Evolutionary conservation across 176 grass and related monocot genomes (phyloP), one percentile per base, ranked within the genome.

Genomic region (Saccharum spontaneum): DNA sequence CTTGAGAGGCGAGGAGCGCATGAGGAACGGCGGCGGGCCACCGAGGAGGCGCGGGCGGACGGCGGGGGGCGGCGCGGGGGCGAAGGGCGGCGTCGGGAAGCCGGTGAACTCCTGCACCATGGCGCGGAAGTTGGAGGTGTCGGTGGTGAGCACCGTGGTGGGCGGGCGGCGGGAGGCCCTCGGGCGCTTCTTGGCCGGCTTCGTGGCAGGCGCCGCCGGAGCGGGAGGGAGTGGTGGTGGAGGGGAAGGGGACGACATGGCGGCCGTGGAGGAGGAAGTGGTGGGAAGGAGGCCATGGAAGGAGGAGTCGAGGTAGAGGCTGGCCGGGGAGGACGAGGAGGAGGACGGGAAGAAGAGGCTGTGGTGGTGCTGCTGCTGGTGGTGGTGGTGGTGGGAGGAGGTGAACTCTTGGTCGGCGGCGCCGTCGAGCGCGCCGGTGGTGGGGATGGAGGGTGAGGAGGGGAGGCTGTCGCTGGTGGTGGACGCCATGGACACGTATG

Each of bases 71-170:
- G 73, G 80, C 15, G 86, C 66, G 20, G 84, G 80, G 24, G 89
- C 91, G 54, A 92, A 94, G 61, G 89, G 89, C 24, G 97, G 85
- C n/a, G 91, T 71, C 4, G 93, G 97, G 79, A 99, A 99, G 52
- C 97, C 97, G 22, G 97, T 99, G 90, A 99, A 99, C 94, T 99
- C 93, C 80, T 99, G 97, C 68, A 99, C 97, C 97, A 99, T 96
- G 88, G 94, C 91, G 62, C 93, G 97, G 81, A 99, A 99, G 83
- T 99, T 99, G 66, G 97, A 96, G 30, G 91, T 92, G 88, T 99
- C 91, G 10, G 97, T 99, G 75, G 84, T 91, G 82, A 99, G 79
- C 16, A 99, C 97, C 4, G 97, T 99, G 50, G 97, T 99, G 82
- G 91, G 91, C 7, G 94, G 90, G 2, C 94, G 84, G 76, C 94